Base-by-base conservation (phyloP, 176 grass and related monocot species). In the Paspalum vaginatum region DNA sequence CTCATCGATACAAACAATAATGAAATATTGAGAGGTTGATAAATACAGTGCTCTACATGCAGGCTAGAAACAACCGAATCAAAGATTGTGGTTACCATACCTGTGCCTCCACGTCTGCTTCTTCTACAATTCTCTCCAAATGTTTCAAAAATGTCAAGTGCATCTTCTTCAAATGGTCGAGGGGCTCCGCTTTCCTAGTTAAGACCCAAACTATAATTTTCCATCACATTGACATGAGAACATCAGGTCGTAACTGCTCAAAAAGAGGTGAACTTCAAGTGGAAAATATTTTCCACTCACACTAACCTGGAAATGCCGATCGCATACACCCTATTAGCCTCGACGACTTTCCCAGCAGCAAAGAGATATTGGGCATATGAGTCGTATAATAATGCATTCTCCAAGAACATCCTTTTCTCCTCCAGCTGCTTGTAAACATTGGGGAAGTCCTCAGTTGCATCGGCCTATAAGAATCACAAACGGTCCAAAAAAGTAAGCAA, bases 361-460 rank as follows among this genome's bases (percentile, higher is more conserved):
- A 49, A 56, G 5, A 93, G 86, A 91, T 86, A 99, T 7, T 75
- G 60, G 5, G 90, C 90, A 58, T 99, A 99, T 15, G 90, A 79
- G 39, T 99, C 96, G 53, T 99, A 99, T 14, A 95, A 88, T 79
- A 95, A 78, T 53, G 96, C 90, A 76, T 95, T 60, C 82, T 81
- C 83, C 56, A 84, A 71, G 77, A 87, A 99, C 80, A 95, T 75
- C 53, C 82, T 61, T 73, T 87, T 94, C 11, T 81, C 83, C 67
- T 95, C 90, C 57, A 99, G 68, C 39, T 84, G 67, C 78, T 55
- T 67, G 76, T 86, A 99, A 17, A 89, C 86, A 24, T 64, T 91
- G 44, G 89, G 79, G 39, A 95, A 81, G 72, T 91, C 76, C 42
- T 63, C 68, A 57, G 67, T 79, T 61, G 57, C 84, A 83, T 99